Evolutionary conservation across 2,329 filamentous ascomycete genomes (phyloP).

Genomic region (Hymenoscyphus scutula): DNA sequence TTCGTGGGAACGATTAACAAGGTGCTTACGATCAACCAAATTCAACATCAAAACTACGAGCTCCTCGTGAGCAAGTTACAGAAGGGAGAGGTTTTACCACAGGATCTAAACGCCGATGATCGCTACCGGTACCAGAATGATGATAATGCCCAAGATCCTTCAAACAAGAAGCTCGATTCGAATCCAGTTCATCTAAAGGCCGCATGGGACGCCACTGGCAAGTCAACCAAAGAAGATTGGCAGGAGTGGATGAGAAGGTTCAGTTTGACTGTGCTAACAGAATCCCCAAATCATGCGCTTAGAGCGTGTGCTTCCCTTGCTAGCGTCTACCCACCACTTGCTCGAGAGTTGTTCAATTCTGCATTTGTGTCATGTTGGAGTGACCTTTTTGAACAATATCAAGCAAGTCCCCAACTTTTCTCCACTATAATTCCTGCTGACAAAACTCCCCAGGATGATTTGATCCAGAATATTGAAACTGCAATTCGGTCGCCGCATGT

Average conservation of each 20-base stretch:
- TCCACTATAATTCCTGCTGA: no score
- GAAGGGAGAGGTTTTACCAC: constrained; percentile 91
- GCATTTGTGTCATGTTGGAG: constrained; percentile 99
- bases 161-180: constrained; percentile 91
- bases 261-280: constrained; percentile 89
- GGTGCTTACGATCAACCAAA: constrained; percentile 72
- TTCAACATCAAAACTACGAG: constrained; percentile 88
- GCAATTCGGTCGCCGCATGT: constrained; percentile 95
- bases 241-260: constrained; percentile 98
- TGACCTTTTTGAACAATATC: constrained; percentile 93
- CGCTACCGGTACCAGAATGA: constrained; percentile 75
- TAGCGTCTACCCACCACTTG: constrained; percentile 85
- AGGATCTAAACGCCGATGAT: constrained; percentile 85
- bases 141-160: constrained; percentile 80
- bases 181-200: constrained; percentile 97
- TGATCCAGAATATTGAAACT: constrained; percentile 92
- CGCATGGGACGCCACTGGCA: constrained; percentile 95
- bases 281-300: constrained; percentile 93
- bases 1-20: constrained; percentile 95
- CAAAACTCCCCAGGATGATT: constrained; percentile 59
- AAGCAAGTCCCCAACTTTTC: constrained; percentile 40
- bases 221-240: constrained; percentile 98
- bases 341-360: constrained; percentile 94
- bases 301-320: constrained; percentile 89
- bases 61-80: constrained; percentile 89